These are phyloP conservation scores for Solanum ossicruentum DNA, from an alignment of 257 asterid genomes.

Conservation along the genomic window DNA sequence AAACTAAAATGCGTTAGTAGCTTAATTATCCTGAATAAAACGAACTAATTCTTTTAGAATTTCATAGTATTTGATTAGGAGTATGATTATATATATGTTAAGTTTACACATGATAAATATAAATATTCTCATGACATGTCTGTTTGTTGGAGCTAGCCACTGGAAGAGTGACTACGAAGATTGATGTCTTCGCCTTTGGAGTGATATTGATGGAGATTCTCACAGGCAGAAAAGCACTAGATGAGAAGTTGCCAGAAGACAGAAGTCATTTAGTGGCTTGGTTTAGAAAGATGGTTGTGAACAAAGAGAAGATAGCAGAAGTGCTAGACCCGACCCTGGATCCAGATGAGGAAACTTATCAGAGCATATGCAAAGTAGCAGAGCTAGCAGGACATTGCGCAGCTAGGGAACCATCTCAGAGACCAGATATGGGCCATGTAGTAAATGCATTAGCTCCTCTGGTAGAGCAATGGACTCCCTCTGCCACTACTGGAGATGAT, in stretches of 20 bases:
- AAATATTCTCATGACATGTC: background rate
- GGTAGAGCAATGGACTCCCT: slow-evolving; percentile 75
- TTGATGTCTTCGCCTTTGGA: slow-evolving; percentile 78
- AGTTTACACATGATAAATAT: background rate
- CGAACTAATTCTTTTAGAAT: background rate
- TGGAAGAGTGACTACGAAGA: slow-evolving; percentile 78
- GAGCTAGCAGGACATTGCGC: slow-evolving; percentile 83
- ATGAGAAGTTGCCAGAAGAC: slow-evolving; percentile 55
- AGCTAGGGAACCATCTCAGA: slow-evolving; percentile 43
- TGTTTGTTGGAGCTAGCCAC: slow-evolving; percentile 39
- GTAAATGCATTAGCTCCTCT: slow-evolving; percentile 54
- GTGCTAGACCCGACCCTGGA: slow-evolving; percentile 35
- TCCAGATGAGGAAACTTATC: slow-evolving; percentile 36
- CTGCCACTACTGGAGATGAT: slow-evolving; percentile 9
- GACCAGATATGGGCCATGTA: slow-evolving; percentile 78
- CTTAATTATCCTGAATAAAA: background rate
- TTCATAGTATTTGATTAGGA: background rate
- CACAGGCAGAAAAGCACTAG: slow-evolving; percentile 64
- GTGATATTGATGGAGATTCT: slow-evolving; percentile 81
- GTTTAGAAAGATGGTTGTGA: slow-evolving; percentile 40
- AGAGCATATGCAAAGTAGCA: slow-evolving; percentile 41
- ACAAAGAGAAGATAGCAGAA: slow-evolving; percentile 25
- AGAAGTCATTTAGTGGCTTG: slow-evolving; percentile 49
- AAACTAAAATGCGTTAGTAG: background rate
- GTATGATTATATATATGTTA: background rate